A percentile compares a stretch with the other conserved stretches of the same genome.
These are phyloP conservation scores for Pseudocercospora cruenta DNA, from an alignment of 2,329 filamentous ascomycete genomes.

Conservation along the genomic window DNA sequence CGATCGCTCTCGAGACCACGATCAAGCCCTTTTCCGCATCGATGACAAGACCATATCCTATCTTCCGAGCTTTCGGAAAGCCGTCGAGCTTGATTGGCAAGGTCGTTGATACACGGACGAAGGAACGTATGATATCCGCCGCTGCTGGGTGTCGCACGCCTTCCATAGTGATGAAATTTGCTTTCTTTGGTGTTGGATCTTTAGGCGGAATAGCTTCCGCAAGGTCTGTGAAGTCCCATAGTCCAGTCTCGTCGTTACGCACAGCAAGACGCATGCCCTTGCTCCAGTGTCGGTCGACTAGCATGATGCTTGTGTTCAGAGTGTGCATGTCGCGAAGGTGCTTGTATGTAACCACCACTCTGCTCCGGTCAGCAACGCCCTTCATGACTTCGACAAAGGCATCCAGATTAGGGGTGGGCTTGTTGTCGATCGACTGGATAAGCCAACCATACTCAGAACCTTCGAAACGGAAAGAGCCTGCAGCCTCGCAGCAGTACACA, in stretches of 20 bases:
- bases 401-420: constrained; percentile 83
- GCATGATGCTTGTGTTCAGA: constrained; percentile 86
- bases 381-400: constrained; percentile 91
- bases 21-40: constrained; percentile 96
- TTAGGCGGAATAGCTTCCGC: constrained; percentile 77
- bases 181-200: constrained; percentile 72
- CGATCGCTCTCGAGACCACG: constrained; percentile 88
- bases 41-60: constrained; percentile 95
- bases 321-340: constrained; percentile 94
- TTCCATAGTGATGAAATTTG: constrained; percentile 89
- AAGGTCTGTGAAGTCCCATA: constrained; percentile 93
- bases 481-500: constrained; percentile 92
- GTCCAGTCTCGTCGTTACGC: constrained; percentile 83
- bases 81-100: constrained; percentile 97
- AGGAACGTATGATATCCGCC: constrained; percentile 91
- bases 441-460: constrained; percentile 91
- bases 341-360: constrained; percentile 93
- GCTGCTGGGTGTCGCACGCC: constrained; percentile 86
- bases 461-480: constrained; percentile 93
- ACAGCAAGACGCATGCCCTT: constrained; percentile 91
- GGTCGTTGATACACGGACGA: constrained; percentile 87
- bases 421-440: constrained; percentile 88
- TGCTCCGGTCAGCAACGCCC: constrained; percentile 75
- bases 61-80: constrained; percentile 93
- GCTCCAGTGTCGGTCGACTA: constrained; percentile 94